phyloP scores from a whole-genome alignment of 1,139 yeast genomes.

The Diutina rugosa region DNA sequence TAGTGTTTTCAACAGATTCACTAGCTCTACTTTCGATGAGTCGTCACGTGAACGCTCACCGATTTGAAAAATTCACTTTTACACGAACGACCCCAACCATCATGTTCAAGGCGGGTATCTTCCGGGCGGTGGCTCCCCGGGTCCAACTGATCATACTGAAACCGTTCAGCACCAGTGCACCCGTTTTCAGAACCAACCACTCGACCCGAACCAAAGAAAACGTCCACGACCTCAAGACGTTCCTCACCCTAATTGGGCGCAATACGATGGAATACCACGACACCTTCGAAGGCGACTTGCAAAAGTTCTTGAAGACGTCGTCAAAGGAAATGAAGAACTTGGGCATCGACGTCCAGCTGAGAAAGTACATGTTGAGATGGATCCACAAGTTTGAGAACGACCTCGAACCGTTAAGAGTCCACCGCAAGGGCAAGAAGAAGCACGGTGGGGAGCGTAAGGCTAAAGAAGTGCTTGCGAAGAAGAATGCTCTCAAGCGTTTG shows the following conservation, averaged over 20 bases:
- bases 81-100: neutral
- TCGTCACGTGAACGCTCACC: neutral
- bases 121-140: neutral
- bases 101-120: neutral
- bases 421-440: conserved; percentile 61
- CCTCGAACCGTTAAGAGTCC: conserved; percentile 46
- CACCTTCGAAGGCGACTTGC: conserved; percentile 62
- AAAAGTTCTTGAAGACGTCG: conserved; percentile 43
- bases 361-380: conserved; percentile 53
- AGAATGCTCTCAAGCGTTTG: conserved; percentile 34
- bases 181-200: neutral
- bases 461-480: conserved; percentile 55
- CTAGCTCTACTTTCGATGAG: neutral
- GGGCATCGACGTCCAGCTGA: conserved; percentile 67
- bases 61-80: neutral
- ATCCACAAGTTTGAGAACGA: conserved; percentile 37
- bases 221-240: conserved; percentile 66
- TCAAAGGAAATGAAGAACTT: conserved; percentile 52
- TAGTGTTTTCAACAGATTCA: too few relatives aligned
- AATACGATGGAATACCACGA: conserved; percentile 54
- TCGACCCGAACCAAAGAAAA: conserved; percentile 10
- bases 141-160: neutral
- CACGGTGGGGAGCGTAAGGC: conserved; percentile 85
- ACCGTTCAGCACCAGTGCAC: neutral
- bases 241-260: conserved; percentile 68